Conservation (phyloP, 768 basidiomycete genomes). For the Cytidiella melzeri region DNA sequence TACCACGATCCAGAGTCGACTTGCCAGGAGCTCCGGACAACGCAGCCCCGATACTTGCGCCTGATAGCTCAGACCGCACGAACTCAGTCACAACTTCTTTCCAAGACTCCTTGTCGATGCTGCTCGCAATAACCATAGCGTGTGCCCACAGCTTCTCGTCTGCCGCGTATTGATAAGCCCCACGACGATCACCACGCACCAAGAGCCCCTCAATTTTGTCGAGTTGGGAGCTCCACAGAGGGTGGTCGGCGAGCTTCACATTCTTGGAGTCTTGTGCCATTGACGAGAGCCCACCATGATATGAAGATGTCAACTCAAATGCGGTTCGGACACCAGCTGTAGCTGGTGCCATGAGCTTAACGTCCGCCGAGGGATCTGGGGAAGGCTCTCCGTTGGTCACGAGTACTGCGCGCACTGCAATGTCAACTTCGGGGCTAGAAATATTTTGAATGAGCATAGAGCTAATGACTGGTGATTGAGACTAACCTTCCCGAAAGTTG, state of each 20-base stretch:
- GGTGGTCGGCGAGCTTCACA: constrained; percentile 49
- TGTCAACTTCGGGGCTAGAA: constrained; percentile 61
- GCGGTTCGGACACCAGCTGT: constrained; percentile 18
- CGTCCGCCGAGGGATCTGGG: constrained; percentile 13
- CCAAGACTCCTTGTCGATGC: constrained; percentile 91
- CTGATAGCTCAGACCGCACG: constrained; percentile 64
- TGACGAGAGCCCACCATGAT: constrained; percentile 13
- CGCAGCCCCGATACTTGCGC: constrained; percentile 17
- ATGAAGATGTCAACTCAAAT: constrained; percentile 7
- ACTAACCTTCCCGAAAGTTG: constrained; percentile 80
- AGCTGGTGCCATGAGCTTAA: constrained; percentile 10
- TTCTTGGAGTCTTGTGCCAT: constrained; percentile 33
- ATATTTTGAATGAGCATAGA: constrained; percentile 2
- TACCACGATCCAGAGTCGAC: constrained; percentile 34
- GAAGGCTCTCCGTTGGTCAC: constrained; percentile 43
- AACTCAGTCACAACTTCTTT: constrained; percentile 88
- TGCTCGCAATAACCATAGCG: constrained; percentile 90
- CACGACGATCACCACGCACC: constrained; percentile 75
- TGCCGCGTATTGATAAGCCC: constrained; percentile 83
- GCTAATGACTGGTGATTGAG: background rate
- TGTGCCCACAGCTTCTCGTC: constrained; percentile 93
- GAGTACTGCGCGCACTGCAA: constrained; percentile 67
- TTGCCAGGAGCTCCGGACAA: constrained; percentile 17
- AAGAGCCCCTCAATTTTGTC: constrained; percentile 77
- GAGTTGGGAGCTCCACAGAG: constrained; percentile 56